phyloP scores from a whole-genome alignment of 2,329 filamentous ascomycete species.

The Grosmannia huntii region DNA sequence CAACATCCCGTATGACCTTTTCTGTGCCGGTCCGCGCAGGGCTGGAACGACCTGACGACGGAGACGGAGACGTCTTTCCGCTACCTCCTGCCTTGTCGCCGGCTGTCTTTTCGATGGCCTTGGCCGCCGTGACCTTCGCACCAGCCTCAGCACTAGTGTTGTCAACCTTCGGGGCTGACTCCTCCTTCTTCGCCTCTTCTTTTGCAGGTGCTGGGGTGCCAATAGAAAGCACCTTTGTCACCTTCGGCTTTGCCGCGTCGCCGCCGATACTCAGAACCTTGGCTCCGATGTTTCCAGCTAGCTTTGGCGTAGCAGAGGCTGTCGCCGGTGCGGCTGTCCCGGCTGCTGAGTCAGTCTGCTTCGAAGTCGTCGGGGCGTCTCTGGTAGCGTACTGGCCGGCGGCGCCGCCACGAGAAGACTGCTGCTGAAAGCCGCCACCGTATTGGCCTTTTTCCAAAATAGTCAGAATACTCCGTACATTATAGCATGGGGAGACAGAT shows the following conservation, averaged over 20 bases:
- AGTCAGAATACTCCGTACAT: neutral
- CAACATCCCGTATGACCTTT: conserved; percentile 53
- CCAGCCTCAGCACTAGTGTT: conserved; percentile 14
- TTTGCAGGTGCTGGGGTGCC: conserved; percentile 38
- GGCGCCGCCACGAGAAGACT: conserved; percentile 19
- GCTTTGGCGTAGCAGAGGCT: conserved; percentile 34
- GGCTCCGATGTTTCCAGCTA: conserved; percentile 40
- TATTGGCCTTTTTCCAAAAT: conserved; percentile 14
- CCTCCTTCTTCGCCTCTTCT: conserved; percentile 36
- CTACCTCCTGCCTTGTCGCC: conserved; percentile 57
- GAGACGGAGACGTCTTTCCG: conserved; percentile 68
- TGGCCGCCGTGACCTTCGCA: conserved; percentile 24
- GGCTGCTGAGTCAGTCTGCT: conserved; percentile 39
- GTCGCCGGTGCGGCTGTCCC: conserved; percentile 28
- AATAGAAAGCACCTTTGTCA: conserved; percentile 61
- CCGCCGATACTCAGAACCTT: conserved; percentile 54
- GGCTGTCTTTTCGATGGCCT: conserved; percentile 67
- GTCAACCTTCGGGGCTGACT: conserved; percentile 18
- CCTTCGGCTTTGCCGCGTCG: conserved; percentile 37
- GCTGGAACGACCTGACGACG: conserved; percentile 74
- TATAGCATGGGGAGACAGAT: no score
- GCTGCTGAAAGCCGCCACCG: conserved; percentile 25
- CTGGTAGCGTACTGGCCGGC: conserved; percentile 12
- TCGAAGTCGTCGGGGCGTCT: conserved; percentile 49
- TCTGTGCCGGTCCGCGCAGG: conserved; percentile 45